Conservation (phyloP, 179 eudicot genomes). For the Actinidia chinensis region DNA sequence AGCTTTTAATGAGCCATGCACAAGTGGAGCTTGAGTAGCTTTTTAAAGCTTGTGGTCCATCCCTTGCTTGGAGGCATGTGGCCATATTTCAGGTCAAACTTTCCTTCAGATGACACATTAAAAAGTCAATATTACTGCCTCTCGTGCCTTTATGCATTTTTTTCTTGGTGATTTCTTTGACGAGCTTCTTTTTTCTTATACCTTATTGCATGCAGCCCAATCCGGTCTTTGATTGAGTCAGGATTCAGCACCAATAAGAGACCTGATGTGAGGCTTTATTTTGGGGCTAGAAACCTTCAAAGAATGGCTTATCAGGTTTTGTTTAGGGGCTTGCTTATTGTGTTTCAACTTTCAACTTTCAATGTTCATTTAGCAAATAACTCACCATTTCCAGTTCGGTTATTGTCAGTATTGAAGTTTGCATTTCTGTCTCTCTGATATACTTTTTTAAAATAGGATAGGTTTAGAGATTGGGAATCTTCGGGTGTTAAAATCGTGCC, state of each 20-base stretch:
- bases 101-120: neutral
- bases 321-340: neutral
- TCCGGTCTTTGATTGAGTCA: conserved; percentile 83
- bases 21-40: too few species aligned
- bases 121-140: neutral
- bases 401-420: conserved; percentile 7
- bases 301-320: conserved; percentile 97
- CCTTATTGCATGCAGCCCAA: conserved; percentile 62
- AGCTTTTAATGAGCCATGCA: too few species aligned
- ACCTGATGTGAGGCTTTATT: conserved; percentile 91
- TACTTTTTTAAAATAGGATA: conserved; percentile 49
- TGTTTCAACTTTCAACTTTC: neutral
- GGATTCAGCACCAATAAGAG: conserved; percentile 76
- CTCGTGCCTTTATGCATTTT: neutral
- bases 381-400: neutral
- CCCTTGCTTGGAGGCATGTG: neutral
- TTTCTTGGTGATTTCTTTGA: neutral
- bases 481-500: conserved; percentile 79
- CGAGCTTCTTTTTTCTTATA: conserved; percentile 8
- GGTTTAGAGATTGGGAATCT: conserved; percentile 86
- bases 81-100: neutral
- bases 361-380: neutral
- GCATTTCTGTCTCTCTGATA: neutral
- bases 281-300: conserved; percentile 82
- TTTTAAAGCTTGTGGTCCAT: neutral